A percentile compares a stretch with the other conserved stretches of the same genome.
Evolutionary conservation across 1,284 basidiomycete species (phyloP).

Genomic region (Puccinia novopanici): DNA sequence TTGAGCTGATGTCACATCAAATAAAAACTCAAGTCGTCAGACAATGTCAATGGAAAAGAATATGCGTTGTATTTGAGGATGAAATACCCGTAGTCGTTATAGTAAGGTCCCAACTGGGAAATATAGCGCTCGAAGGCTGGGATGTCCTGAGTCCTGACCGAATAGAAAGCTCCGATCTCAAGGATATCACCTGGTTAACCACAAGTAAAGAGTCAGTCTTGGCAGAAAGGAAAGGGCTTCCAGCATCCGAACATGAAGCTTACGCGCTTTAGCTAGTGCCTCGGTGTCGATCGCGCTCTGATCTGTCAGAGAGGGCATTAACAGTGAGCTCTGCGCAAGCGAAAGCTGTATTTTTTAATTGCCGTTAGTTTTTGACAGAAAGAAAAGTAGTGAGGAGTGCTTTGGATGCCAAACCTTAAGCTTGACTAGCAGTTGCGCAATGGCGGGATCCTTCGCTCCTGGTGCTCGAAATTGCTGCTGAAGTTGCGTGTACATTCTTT

Average conservation of each 20-base stretch:
- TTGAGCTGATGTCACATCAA: conserved; percentile 62
- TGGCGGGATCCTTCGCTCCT: conserved; percentile 69
- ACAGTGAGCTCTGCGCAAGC: conserved; percentile 69
- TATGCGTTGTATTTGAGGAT: neutral
- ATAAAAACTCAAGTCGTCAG: conserved; percentile 15
- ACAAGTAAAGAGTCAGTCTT: conserved; percentile 52
- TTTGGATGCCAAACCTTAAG: conserved; percentile 67
- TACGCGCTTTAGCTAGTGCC: conserved; percentile 70
- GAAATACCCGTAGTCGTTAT: conserved; percentile 75
- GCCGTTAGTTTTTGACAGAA: conserved; percentile 24
- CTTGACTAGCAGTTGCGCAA: conserved; percentile 67
- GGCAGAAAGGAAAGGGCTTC: neutral
- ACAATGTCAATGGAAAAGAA: neutral
- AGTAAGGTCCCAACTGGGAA: conserved; percentile 86
- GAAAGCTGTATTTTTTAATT: conserved; percentile 12
- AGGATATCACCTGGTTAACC: conserved; percentile 76
- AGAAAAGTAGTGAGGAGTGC: neutral
- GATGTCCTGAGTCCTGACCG: conserved; percentile 81
- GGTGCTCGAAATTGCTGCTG: conserved; percentile 57
- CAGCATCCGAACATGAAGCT: conserved; percentile 56
- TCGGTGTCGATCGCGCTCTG: conserved; percentile 66
- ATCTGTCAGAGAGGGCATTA: conserved; percentile 68
- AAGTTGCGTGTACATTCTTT: conserved; percentile 61
- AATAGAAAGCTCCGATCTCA: conserved; percentile 91
- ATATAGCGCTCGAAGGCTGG: conserved; percentile 94